Percentiles rank a stretch among this genome's conserved stretches.
Conservation (phyloP, 495 filamentous ascomycete genomes). For the Lasiosphaeria hispida region DNA sequence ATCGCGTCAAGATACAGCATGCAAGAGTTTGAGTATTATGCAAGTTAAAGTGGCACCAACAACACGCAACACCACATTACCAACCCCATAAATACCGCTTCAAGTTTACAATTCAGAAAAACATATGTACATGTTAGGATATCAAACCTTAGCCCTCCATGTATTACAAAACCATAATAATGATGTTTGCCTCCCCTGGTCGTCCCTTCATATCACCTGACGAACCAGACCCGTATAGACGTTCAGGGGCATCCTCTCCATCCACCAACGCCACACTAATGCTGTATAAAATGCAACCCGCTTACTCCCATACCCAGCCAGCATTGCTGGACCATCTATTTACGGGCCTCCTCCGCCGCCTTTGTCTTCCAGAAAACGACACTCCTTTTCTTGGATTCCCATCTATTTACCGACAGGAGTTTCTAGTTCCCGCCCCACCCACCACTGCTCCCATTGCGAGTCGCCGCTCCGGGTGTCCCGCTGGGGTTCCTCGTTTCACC, state of each 20-base stretch:
- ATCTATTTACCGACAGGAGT: conserved; percentile 3
- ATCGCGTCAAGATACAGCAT: no score
- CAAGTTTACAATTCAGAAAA: no score
- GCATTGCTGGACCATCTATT: neutral
- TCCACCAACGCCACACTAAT: conserved; percentile 14
- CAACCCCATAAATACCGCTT: no score
- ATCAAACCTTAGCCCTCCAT: no score
- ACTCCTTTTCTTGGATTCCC: neutral
- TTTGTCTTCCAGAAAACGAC: conserved; percentile 9
- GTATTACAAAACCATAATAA: no score
- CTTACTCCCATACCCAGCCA: neutral
- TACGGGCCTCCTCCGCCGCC: neutral
- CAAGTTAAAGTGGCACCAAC: no score
- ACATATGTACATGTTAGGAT: no score
- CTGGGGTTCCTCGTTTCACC: conserved; percentile 12
- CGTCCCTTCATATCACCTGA: neutral
- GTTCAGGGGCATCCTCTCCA: neutral
- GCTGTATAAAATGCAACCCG: neutral
- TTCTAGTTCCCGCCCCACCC: conserved; percentile 29
- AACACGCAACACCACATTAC: no score
- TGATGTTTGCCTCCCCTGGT: no score
- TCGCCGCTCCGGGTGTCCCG: conserved; percentile 19
- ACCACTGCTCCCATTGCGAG: conserved; percentile 12
- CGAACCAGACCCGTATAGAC: neutral
- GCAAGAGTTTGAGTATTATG: no score